These are phyloP conservation scores for Amphirosellinia nigrospora DNA, from an alignment of 495 filamentous ascomycete genomes.

Conservation along the genomic window DNA sequence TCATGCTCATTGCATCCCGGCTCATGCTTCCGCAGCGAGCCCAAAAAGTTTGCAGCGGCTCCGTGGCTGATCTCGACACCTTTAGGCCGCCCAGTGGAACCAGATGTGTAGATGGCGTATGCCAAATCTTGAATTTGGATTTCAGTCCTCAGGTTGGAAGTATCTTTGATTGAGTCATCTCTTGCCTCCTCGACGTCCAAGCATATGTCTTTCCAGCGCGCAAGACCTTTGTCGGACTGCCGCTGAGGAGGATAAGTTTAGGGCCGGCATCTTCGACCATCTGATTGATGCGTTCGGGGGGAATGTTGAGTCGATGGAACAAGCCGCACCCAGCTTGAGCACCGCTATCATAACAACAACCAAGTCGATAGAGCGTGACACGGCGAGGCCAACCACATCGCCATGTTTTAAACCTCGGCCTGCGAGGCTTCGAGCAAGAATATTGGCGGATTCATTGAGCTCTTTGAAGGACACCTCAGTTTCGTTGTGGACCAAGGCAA, in stretches of 20 bases:
- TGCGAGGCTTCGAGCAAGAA: constrained; percentile 23
- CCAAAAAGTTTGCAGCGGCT: constrained; percentile 34
- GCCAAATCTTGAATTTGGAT: constrained; percentile 49
- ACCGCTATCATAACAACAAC: constrained; percentile 61
- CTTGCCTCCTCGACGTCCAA: constrained; percentile 12
- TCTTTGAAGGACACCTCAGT: constrained; percentile 23
- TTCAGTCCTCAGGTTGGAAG: constrained; percentile 11
- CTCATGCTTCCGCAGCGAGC: constrained; percentile 28
- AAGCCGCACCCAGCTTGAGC: constrained; percentile 69
- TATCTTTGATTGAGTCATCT: constrained; percentile 10
- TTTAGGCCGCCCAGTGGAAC: constrained; percentile 71
- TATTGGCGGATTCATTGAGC: constrained; percentile 25
- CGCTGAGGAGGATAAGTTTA: constrained; percentile 50
- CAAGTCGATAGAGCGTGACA: constrained; percentile 44
- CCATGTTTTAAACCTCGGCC: constrained; percentile 25
- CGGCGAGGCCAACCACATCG: constrained; percentile 37
- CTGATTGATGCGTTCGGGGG: constrained; percentile 68
- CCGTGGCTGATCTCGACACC: constrained; percentile 67
- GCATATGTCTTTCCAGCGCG: constrained; percentile 10
- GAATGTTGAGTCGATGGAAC: constrained; percentile 67
- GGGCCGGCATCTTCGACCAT: constrained; percentile 64
- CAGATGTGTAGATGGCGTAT: constrained; percentile 74
- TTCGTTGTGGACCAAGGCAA: constrained; percentile 28
- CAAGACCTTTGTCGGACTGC: constrained; percentile 22
- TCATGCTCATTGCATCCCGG: constrained; percentile 30